phyloP scores from a whole-genome alignment of 208 protist species.

The Phytomonas francai region DNA sequence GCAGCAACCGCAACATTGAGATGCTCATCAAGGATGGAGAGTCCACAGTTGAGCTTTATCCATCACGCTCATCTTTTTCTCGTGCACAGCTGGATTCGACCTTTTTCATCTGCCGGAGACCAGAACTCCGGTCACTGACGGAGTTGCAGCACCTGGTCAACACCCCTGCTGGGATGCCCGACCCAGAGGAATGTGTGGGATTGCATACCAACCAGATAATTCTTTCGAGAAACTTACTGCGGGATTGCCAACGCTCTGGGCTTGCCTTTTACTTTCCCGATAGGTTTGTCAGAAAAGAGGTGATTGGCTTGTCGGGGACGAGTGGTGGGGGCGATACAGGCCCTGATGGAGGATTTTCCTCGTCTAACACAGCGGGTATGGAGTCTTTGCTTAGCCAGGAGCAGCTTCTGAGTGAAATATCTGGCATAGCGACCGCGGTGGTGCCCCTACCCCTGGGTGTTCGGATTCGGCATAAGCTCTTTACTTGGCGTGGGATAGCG shows the following conservation, averaged over 20 bases:
- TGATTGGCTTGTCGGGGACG: neutral
- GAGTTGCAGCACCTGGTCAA: conserved; percentile 49
- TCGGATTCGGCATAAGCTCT: conserved; percentile 36
- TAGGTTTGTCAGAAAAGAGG: conserved; percentile 23
- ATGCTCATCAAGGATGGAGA: conserved; percentile 17
- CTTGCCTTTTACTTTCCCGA: conserved; percentile 77
- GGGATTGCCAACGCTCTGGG: conserved; percentile 35
- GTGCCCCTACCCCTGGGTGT: conserved; percentile 46
- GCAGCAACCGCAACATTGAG: conserved; percentile 64
- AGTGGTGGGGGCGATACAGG: neutral
- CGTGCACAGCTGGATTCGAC: conserved; percentile 16
- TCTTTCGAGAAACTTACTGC: conserved; percentile 30
- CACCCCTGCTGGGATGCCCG: conserved; percentile 36
- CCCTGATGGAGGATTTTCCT: conserved; percentile 1
- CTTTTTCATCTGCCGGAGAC: conserved; percentile 41
- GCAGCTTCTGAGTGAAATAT: neutral
- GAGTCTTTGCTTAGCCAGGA: neutral
- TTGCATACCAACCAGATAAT: conserved; percentile 82
- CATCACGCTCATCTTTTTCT: neutral
- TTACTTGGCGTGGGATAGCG: conserved; percentile 54
- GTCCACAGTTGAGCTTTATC: conserved; percentile 4
- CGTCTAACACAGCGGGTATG: neutral
- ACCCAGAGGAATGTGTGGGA: conserved; percentile 70
- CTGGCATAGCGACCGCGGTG: conserved; percentile 3
- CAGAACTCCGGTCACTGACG: conserved; percentile 38